Base-by-base conservation (phyloP, 1,284 basidiomycete genomes). In the Cutaneotrichosporon cyanovorans region DNA sequence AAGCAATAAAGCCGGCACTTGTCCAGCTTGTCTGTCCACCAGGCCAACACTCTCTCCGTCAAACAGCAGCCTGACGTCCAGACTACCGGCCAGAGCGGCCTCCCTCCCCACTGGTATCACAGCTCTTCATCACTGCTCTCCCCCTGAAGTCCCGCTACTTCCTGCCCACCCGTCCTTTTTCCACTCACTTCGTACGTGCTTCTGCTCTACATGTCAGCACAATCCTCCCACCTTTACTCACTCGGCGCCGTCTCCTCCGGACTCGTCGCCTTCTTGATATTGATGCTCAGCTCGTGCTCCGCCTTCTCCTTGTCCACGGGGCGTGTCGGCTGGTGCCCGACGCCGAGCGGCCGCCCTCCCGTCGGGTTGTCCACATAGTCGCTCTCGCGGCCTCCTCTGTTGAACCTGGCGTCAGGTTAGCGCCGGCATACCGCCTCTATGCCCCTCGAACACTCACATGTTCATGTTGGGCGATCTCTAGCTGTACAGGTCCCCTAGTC, bases 291-390 rank as follows among this genome's bases (percentile, higher is more conserved):
- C 69, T 96, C 92, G 43, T 82, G 78, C 69, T 96, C 91, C 39
- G 88, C 89, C 77, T 90, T 93, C 66, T 95, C 91, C 76, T 87
- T 91, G 49, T 96, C 91, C 22, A 96, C 91, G 16, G 91, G 91
- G 50, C 91, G 80, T 23, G 91, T 95, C 22, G 90, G 91, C 73
- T 87, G 89, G 68, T 93, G 88, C 20, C 53, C 57, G 20, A 46
- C 21, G 14, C 46, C 53, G 15, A 58, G 10, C 1, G 63, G 55
- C 20, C 60, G 58, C 37, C 63, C 62, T 28, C 66, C 60, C 37
- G 55, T 54, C 53, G 50, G 28, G 55, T 59, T 57, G 50, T 68
- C 63, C 28, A 67, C 62, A 43, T 61, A 60, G 47, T 67, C 63
- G 31, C 52, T 60, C 11, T 53, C 51, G 43, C 63, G 55, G 23